Evolutionary conservation across 2,329 filamentous ascomycete species (phyloP).

Genomic region (Pezicula neosporulosa): DNA sequence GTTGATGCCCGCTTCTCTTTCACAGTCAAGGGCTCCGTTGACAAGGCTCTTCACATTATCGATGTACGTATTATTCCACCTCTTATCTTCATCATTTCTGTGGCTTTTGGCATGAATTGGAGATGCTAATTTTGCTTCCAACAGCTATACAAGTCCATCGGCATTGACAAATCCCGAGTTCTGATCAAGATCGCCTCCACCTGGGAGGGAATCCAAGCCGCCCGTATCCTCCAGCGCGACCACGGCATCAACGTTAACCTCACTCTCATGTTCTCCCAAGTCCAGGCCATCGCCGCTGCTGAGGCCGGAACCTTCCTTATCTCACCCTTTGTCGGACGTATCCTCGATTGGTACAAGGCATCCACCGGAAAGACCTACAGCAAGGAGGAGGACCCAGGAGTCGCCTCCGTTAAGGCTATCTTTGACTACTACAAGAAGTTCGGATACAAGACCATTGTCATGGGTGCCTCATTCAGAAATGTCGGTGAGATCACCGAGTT

Average conservation of each 20-base stretch:
- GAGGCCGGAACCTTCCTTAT: conserved; percentile 97
- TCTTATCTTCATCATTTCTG: not conserved
- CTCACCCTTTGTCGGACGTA: conserved; percentile 98
- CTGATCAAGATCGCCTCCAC: conserved; percentile 99
- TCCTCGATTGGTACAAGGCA: conserved; percentile 99
- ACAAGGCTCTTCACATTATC: conserved; percentile 97
- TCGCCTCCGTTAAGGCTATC: conserved; percentile 88
- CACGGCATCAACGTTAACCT: conserved; percentile 98
- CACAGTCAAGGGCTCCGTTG: conserved; percentile 84
- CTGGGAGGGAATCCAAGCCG: conserved; percentile 99
- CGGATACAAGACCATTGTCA: conserved; percentile 99
- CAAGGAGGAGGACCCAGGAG: conserved; percentile 90
- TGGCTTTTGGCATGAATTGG: not conserved
- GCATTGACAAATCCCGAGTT: conserved; percentile 89
- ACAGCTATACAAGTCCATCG: conserved; percentile 90
- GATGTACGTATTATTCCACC: conserved; percentile 60
- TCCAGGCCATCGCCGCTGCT: conserved; percentile 92
- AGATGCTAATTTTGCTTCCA: conserved; percentile 1
- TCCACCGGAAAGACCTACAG: conserved; percentile 89
- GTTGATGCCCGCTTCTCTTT: conserved; percentile 96
- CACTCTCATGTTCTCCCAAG: conserved; percentile 95
- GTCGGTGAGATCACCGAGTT: conserved; percentile 96
- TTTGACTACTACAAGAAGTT: conserved; percentile 99
- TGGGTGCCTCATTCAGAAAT: conserved; percentile 98
- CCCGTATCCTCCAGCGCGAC: conserved; percentile 92